Evolutionary conservation across 2,329 filamentous ascomycete genomes (phyloP).

Genomic region (Parastagonospora avenae): DNA sequence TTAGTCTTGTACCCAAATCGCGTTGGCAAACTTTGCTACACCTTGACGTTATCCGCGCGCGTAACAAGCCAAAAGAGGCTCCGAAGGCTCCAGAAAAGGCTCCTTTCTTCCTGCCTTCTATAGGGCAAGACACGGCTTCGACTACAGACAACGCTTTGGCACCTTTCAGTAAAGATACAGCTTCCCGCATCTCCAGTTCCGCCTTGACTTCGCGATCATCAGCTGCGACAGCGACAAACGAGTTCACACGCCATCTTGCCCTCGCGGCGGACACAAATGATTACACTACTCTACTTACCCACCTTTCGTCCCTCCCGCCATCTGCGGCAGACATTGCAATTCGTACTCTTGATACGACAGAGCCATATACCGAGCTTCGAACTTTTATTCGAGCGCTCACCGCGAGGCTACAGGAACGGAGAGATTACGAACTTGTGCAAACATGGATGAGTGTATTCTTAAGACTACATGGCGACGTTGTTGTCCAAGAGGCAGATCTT

Average conservation of each 20-base stretch:
- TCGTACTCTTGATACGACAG: conserved; percentile 68
- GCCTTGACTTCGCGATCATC: conserved; percentile 37
- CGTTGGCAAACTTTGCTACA: conserved; percentile 95
- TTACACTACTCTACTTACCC: conserved; percentile 72
- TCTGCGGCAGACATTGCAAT: conserved; percentile 90
- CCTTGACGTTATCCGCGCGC: conserved; percentile 84
- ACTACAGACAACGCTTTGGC: conserved; percentile 20
- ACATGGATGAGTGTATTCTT: conserved; percentile 98
- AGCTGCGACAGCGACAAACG: conserved; percentile 36
- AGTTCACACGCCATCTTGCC: conserved; percentile 57
- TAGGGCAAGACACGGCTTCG: conserved; percentile 47
- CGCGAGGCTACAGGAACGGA: conserved; percentile 66
- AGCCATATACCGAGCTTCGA: conserved; percentile 70
- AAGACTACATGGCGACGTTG: conserved; percentile 71
- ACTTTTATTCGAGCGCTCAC: conserved; percentile 85
- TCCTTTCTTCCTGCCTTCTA: conserved; percentile 88
- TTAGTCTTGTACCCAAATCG: conserved; percentile 87
- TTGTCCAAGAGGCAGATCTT: conserved; percentile 58
- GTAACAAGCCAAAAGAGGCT: conserved; percentile 91
- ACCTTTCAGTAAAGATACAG: conserved; percentile 18
- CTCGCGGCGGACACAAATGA: conserved; percentile 58
- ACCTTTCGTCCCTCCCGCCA: conserved; percentile 81
- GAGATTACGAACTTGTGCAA: conserved; percentile 92
- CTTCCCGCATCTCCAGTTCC: conserved; percentile 43
- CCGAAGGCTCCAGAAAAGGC: conserved; percentile 93